phyloP scores from a whole-genome alignment of 2,329 filamentous ascomycete genomes.

The Apiospora aurea region DNA sequence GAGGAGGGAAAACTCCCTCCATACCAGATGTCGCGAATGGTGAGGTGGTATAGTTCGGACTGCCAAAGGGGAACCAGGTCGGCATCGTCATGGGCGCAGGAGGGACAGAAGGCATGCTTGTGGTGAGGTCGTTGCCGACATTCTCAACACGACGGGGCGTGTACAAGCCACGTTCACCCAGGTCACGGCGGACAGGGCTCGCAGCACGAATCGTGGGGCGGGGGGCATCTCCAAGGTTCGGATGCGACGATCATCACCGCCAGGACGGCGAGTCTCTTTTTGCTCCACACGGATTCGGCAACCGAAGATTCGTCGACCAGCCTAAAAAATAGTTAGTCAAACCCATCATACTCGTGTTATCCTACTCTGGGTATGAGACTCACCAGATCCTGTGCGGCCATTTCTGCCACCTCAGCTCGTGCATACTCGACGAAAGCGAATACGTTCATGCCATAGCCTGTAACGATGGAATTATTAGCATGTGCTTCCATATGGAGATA shows the following conservation, averaged over 20 bases:
- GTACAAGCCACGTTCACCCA: too few species aligned
- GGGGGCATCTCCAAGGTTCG: constrained; percentile 23
- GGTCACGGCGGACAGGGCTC: background rate
- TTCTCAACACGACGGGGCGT: background rate
- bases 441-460: constrained; percentile 32
- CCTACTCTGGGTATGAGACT: constrained; percentile 32
- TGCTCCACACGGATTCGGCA: constrained; percentile 47
- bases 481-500: background rate
- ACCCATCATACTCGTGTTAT: constrained; percentile 5
- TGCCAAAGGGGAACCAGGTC: background rate
- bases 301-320: constrained; percentile 42
- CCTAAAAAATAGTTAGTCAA: constrained; percentile 37
- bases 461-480: constrained; percentile 26
- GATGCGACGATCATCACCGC: constrained; percentile 24
- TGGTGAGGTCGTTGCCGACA: too few species aligned
- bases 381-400: constrained; percentile 47
- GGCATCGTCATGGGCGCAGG: background rate
- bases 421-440: constrained; percentile 51
- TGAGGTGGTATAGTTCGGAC: background rate
- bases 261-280: constrained; percentile 38
- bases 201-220: background rate
- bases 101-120: background rate
- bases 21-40: background rate
- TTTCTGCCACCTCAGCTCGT: constrained; percentile 46
- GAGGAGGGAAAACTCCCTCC: background rate